Evolutionary conservation across 768 basidiomycete species (phyloP), one percentile per base, ranked within the genome.

Genomic region (Panaeolus cyanescens): DNA sequence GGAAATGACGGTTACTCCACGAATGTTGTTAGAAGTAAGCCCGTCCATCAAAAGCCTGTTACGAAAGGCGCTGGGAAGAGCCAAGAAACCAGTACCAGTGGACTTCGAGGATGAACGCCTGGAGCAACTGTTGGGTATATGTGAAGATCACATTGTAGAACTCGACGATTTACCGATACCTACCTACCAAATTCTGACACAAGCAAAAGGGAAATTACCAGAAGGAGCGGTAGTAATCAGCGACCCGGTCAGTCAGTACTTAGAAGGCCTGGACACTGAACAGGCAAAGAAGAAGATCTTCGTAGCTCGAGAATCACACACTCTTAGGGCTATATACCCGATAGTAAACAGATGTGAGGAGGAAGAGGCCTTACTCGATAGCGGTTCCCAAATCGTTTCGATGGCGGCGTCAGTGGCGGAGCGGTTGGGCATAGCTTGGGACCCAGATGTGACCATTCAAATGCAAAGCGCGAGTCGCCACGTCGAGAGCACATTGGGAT

Each of bases 361-460:
- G 2, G 25, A 65, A 22, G 72, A 72, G 54, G 59, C 59, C 9
- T 50, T 73, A 0, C 50, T 70, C 25, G 71, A 75, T 53, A 62
- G 64, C 1, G 70, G 73, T 0, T 74, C 70, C 1, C 71, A 73
- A 45, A 73, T 74, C 6, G 66, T 72, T 0, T 69, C 69, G 0
- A 71, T 72, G 68, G 53, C 59, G 0, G 31, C 59, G 19, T 56
- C 59, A 19, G 50, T 57, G 0, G 71, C 70, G 1, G n/a, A 55
- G 19, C 32, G 54, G 15, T 40, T 58, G 3, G 40, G 57, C 7
- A 4, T 69, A 0, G 39, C 39, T 10, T 70, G 65, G 66, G 59
- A 72, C 39, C 63, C 71, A 0, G 60, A 64, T 13, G 59, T 68
- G 4, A 64, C 39, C 1, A 67, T 72, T 2, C 54, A 59, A 3